A percentile compares a stretch with the other conserved stretches of the same genome.
Evolutionary conservation across 805 yeast genomes (phyloP).

Genomic region (Torulaspora quercuum): DNA sequence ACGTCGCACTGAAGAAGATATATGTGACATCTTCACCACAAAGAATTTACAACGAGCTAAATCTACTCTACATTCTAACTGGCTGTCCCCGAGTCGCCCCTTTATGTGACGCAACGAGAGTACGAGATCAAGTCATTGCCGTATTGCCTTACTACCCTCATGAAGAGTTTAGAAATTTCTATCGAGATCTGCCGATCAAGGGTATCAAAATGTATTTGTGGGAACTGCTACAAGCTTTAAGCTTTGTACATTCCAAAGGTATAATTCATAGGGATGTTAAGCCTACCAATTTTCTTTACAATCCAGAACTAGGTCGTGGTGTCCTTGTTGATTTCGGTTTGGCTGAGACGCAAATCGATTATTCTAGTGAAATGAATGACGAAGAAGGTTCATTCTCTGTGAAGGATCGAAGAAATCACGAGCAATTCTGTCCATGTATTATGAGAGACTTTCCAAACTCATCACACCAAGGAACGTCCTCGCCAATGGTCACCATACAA

Average conservation of each 20-base stretch:
- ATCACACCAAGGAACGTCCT: constrained; percentile 11
- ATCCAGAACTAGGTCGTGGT: constrained; percentile 67
- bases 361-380: constrained; percentile 13
- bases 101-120: constrained; percentile 77
- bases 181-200: constrained; percentile 68
- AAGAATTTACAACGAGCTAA: constrained; percentile 84
- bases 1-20: constrained; percentile 87
- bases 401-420: constrained; percentile 29
- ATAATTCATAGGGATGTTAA: constrained; percentile 92
- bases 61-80: constrained; percentile 62
- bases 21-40: constrained; percentile 94
- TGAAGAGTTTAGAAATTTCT: constrained; percentile 84
- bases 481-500: constrained; percentile 32
- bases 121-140: constrained; percentile 89
- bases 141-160: constrained; percentile 89
- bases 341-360: constrained; percentile 58
- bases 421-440: constrained; percentile 55
- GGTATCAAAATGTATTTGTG: constrained; percentile 80
- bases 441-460: constrained; percentile 33
- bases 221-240: constrained; percentile 70
- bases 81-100: constrained; percentile 82
- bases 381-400: constrained; percentile 15
- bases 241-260: constrained; percentile 64
- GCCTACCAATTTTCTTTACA: constrained; percentile 70
- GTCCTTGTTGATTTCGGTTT: constrained; percentile 89